Conservation (phyloP, 2,329 filamentous ascomycete genomes). For the Xylaria sp. region DNA sequence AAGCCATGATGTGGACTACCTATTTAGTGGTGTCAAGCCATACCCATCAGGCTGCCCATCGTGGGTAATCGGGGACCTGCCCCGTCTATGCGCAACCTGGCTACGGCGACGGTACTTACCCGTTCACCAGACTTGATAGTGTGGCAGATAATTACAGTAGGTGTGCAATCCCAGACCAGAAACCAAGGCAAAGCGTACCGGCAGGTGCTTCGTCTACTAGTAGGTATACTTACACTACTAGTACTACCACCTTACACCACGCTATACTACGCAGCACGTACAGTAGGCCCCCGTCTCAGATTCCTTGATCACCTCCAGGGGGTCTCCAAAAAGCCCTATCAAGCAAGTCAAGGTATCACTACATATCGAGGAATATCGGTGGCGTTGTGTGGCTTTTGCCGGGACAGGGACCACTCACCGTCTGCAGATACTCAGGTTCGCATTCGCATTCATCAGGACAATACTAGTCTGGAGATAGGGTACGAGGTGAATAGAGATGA, state of each 20-base stretch:
- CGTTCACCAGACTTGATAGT: neutral
- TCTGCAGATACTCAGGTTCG: neutral
- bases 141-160: neutral
- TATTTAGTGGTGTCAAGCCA: neutral
- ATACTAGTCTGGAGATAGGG: too few species aligned
- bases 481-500: neutral
- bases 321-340: neutral
- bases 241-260: neutral
- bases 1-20: neutral
- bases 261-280: conserved; percentile 2
- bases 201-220: neutral
- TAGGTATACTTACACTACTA: too few species aligned
- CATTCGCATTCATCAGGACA: neutral
- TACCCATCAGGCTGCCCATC: neutral
- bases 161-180: neutral
- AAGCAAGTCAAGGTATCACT: neutral
- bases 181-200: neutral
- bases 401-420: neutral
- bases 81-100: neutral
- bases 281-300: neutral
- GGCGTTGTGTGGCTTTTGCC: conserved; percentile 13
- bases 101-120: conserved; percentile 3
- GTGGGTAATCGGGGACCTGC: neutral
- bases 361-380: neutral
- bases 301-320: conserved; percentile 1